Evolutionary conservation across 2,329 filamentous ascomycete genomes (phyloP), one percentile per base, ranked within the genome.

Genomic region (Macroventuria anomochaeta): DNA sequence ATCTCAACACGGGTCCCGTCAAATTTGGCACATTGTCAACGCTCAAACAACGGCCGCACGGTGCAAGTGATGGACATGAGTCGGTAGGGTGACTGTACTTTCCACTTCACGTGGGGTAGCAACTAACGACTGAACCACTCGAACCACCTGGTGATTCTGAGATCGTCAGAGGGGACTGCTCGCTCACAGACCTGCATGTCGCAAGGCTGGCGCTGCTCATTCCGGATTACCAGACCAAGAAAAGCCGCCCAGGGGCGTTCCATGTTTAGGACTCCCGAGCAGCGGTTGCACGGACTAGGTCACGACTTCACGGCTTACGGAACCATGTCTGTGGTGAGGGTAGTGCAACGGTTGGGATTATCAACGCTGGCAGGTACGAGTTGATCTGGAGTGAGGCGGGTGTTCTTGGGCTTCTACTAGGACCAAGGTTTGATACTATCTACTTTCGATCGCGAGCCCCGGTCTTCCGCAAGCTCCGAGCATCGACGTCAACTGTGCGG

Each of bases 281-380:
- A 54, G 32, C 39, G 39, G 44, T 54, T 34, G 51, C 51, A 54
- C 51, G 21, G 51, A 54, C 51, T 44, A 17, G 33, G 51, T 28
- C 33, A 44, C 33, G 34, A 44, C 44, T 40, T 28, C 29, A 20
- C 13, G 40, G 28, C 44, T 44, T 39, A 49, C 28, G 38, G 51
- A 54, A 49, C 51, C 51, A 54, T 54, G 51, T 53, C 43, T 43
- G 50, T 48, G 38, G 33, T 47, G 37, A 53, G 38, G 28, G 33
- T 44, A 39, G 44, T 34, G 31, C 39, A 39, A 37, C 44, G 26
- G 51, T 38, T 26, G 38, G 43, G 42, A 37, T 41, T 37, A 38
- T 15, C 25, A 18, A 47, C 37, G 42, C n/a, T 39, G 29, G 23
- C 23, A 28, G 7, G 12, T 23, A 41, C 46, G 37, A 21, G 46